A percentile compares a stretch with the other conserved stretches of the same genome.
Evolutionary conservation across 2,329 filamentous ascomycete species (phyloP).

Genomic region (Incumbomyces lentus): DNA sequence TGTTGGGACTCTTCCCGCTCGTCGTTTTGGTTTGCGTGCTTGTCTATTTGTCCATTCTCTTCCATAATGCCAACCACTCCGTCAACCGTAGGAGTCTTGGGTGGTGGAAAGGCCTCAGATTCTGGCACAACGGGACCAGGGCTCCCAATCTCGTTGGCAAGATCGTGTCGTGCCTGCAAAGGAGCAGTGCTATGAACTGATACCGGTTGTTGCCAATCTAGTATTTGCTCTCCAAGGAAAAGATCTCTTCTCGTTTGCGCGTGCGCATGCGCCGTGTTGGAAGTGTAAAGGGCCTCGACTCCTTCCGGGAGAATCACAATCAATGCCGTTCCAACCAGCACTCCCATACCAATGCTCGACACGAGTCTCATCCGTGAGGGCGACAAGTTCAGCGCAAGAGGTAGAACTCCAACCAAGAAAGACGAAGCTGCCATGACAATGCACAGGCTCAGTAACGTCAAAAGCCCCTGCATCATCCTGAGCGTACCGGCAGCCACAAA

Average conservation of each 20-base stretch:
- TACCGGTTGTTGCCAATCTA: slow-evolving; percentile 22
- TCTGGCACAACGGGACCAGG: slow-evolving; percentile 25
- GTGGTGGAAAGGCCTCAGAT: slow-evolving; percentile 11
- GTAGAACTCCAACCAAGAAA: slow-evolving; percentile 83
- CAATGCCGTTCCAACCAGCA: slow-evolving; percentile 86
- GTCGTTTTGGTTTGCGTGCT: slow-evolving; percentile 31
- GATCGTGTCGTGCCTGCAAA: slow-evolving; percentile 1
- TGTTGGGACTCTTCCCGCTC: slow-evolving; percentile 43
- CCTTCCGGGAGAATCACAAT: slow-evolving; percentile 98
- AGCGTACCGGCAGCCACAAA: neutral
- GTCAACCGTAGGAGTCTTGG: slow-evolving; percentile 22
- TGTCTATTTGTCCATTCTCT: slow-evolving; percentile 23
- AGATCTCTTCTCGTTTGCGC: slow-evolving; percentile 23
- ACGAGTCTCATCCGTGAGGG: slow-evolving; percentile 79
- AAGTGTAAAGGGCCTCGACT: slow-evolving; percentile 73
- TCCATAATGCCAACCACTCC: slow-evolving; percentile 20
- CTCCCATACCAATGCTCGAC: slow-evolving; percentile 84
- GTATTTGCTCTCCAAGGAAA: slow-evolving; percentile 22
- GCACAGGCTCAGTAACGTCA: slow-evolving; percentile 55
- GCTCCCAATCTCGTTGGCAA: slow-evolving; percentile 10
- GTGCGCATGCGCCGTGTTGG: slow-evolving; percentile 25
- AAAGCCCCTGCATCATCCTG: slow-evolving; percentile 36
- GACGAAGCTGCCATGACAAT: slow-evolving; percentile 62
- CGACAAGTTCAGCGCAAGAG: slow-evolving; percentile 78
- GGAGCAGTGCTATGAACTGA: neutral